phyloP scores from a whole-genome alignment of 345 rosid species.

The Euphorbia tirucalli region DNA sequence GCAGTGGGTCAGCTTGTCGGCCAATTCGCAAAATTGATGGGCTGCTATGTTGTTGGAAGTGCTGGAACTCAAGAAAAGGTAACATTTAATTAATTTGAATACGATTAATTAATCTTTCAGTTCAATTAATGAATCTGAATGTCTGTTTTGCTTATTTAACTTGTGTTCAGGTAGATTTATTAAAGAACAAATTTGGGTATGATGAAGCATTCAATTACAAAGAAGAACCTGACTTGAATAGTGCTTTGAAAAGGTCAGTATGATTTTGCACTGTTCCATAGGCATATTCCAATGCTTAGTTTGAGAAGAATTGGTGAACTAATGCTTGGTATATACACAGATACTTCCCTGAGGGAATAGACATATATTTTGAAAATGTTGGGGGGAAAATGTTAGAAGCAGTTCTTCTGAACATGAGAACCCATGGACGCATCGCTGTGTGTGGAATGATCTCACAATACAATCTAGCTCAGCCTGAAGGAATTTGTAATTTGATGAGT shows the following conservation, averaged over 20 bases:
- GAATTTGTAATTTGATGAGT: conserved; percentile 7
- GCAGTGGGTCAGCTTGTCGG: conserved; percentile 25
- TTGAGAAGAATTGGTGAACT: background rate
- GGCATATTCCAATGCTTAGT: background rate
- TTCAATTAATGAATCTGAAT: background rate
- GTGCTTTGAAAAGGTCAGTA: conserved; percentile 48
- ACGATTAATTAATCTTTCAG: background rate
- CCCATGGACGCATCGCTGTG: conserved; percentile 37
- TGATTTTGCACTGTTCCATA: background rate
- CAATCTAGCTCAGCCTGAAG: conserved; percentile 40
- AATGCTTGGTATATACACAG: conserved; percentile 11
- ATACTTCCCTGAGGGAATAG: conserved; percentile 57
- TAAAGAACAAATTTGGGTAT: conserved; percentile 58
- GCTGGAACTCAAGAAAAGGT: conserved; percentile 20
- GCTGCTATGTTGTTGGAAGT: conserved; percentile 24
- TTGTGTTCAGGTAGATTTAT: conserved; percentile 37
- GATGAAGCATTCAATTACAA: conserved; percentile 67
- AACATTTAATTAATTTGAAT: background rate
- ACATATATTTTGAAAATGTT: conserved; percentile 54
- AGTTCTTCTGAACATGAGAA: conserved; percentile 50
- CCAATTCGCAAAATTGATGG: conserved; percentile 17
- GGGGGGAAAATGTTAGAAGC: conserved; percentile 59
- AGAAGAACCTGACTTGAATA: conserved; percentile 43
- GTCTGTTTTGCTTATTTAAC: background rate
- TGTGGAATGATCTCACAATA: conserved; percentile 67